Conservation (phyloP, 2,329 filamentous ascomycete genomes). For the Ceratocystiopsis sp. region DNA sequence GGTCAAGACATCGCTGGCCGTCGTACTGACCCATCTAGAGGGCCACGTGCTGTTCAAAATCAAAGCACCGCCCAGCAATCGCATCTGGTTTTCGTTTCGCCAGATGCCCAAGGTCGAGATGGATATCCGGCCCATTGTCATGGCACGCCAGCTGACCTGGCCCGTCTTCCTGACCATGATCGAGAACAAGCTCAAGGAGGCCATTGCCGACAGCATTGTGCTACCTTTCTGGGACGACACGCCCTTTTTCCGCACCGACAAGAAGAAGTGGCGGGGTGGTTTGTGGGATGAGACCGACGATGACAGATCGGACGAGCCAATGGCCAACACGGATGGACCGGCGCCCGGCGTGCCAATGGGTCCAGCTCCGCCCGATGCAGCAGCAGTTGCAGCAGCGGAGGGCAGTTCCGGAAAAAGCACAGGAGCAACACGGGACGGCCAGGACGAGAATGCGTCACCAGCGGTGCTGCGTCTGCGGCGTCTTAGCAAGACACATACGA, state of each 20-base stretch:
- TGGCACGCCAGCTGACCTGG: slow-evolving; percentile 88
- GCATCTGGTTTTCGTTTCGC: slow-evolving; percentile 91
- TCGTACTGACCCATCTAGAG: slow-evolving; percentile 68
- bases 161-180: slow-evolving; percentile 82
- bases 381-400: no score
- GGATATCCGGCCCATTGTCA: slow-evolving; percentile 89
- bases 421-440: slow-evolving; percentile 14
- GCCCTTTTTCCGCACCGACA: slow-evolving; percentile 69
- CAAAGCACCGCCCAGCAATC: slow-evolving; percentile 89
- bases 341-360: no score
- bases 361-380: no score
- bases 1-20: slow-evolving; percentile 75
- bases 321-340: neutral
- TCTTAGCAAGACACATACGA: slow-evolving; percentile 38
- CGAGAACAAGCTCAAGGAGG: slow-evolving; percentile 86
- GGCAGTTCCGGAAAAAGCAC: no score
- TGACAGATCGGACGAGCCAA: slow-evolving; percentile 10
- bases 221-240: slow-evolving; percentile 92
- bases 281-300: slow-evolving; percentile 45
- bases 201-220: slow-evolving; percentile 81
- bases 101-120: slow-evolving; percentile 88
- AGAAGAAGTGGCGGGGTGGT: slow-evolving; percentile 68
- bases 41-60: slow-evolving; percentile 74
- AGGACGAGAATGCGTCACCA: slow-evolving; percentile 17
- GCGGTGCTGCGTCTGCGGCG: slow-evolving; percentile 22